These are phyloP conservation scores for Hydnum rufescens DNA, from an alignment of 768 basidiomycete species.

Conservation along the genomic window DNA sequence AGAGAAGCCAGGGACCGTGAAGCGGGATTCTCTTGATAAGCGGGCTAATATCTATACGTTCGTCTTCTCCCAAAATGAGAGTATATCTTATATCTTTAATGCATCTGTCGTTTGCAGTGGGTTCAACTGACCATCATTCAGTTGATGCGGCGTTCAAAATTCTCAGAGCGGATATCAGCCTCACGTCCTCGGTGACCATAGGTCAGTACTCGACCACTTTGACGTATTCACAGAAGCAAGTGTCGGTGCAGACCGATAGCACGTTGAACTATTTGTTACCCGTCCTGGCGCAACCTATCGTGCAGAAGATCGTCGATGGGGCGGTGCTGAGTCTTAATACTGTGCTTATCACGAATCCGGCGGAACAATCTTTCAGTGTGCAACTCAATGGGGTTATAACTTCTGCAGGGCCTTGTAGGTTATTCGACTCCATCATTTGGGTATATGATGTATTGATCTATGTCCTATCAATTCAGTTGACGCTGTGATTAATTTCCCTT, in stretches of 20 bases:
- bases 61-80: constrained; percentile 13
- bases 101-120: too few species aligned
- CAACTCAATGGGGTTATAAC: constrained; percentile 39
- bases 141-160: constrained; percentile 47
- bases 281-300: constrained; percentile 50
- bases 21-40: too few species aligned
- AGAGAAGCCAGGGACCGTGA: constrained; percentile 9
- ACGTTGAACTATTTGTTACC: constrained; percentile 46
- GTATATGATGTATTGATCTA: background rate
- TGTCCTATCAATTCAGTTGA: background rate
- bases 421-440: constrained; percentile 17
- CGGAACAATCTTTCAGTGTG: constrained; percentile 37
- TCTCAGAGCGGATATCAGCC: constrained; percentile 37
- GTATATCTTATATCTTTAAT: background rate
- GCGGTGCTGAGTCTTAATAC: constrained; percentile 38
- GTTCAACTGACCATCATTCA: constrained; percentile 42
- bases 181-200: constrained; percentile 36
- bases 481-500: background rate
- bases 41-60: constrained; percentile 29
- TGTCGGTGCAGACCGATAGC: constrained; percentile 40
- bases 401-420: constrained; percentile 53
- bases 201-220: constrained; percentile 46
- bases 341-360: constrained; percentile 39
- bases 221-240: constrained; percentile 34
- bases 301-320: constrained; percentile 45